Percentiles rank a stretch among this genome's conserved stretches.
Conservation (phyloP, 345 rosid genomes). For the Eucalyptus curtisii region DNA sequence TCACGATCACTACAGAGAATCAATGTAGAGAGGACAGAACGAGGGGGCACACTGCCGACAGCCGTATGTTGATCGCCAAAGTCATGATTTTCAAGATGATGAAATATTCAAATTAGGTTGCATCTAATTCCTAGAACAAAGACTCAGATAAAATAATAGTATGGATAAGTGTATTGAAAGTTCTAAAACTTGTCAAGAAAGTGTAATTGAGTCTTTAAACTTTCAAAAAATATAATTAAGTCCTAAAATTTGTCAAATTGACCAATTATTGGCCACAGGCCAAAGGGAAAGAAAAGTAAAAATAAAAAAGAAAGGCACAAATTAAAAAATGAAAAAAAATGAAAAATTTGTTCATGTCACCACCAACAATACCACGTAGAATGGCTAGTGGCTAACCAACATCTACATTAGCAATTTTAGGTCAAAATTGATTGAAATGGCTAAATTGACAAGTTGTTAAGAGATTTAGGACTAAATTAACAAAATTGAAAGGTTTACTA, state of each 20-base stretch:
- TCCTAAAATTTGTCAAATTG: fast-evolving
- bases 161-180: too few relatives aligned
- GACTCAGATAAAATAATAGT: neutral
- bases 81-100: neutral
- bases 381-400: neutral
- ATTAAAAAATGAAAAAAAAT: too few relatives aligned
- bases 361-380: neutral
- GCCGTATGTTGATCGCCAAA: neutral
- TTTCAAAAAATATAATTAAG: neutral
- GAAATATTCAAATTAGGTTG: neutral
- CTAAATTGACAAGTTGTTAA: fast-evolving
- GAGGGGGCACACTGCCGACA: neutral
- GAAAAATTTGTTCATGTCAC: neutral
- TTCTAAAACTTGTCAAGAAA: neutral
- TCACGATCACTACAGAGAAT: neutral
- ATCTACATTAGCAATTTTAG: fast-evolving
- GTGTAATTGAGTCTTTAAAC: neutral
- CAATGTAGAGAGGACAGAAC: neutral
- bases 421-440: neutral
- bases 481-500: too few relatives aligned
- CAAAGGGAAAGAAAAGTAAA: neutral
- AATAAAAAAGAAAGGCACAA: too few relatives aligned
- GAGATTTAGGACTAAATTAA: neutral
- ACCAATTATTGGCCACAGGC: neutral
- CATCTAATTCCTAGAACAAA: neutral